Conservation (phyloP, 305 asterid species). For the Solanum hybrid region DNA sequence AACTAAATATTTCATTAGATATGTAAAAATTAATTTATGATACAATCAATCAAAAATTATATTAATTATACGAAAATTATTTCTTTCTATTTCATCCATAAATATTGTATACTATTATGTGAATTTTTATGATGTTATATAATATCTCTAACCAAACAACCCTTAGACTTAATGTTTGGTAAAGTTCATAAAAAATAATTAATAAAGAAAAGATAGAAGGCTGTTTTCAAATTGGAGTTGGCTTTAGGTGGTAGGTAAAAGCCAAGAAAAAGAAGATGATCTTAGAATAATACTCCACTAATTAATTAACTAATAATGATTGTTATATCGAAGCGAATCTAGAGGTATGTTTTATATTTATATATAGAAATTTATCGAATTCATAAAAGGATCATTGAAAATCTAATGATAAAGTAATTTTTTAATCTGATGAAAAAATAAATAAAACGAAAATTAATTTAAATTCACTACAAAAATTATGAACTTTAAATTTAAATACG, state of each 20-base stretch:
- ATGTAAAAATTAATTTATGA: background rate
- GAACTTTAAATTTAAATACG: background rate
- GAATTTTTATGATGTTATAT: background rate
- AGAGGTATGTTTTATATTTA: background rate
- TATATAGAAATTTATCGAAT: background rate
- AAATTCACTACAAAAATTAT: background rate
- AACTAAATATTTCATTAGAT: background rate
- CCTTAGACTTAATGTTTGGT: background rate
- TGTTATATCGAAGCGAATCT: background rate
- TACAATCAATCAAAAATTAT: background rate
- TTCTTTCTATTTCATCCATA: background rate
- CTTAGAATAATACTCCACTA: background rate
- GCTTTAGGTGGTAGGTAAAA: conserved; percentile 19
- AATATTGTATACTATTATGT: background rate
- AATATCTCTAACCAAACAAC: background rate
- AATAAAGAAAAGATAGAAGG: conserved; percentile 11
- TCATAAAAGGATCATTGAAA: background rate
- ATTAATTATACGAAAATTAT: background rate
- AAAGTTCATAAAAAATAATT: background rate
- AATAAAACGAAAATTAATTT: background rate
- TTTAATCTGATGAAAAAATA: background rate
- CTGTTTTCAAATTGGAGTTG: conserved; percentile 21
- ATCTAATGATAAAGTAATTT: background rate
- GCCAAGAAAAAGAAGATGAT: conserved; percentile 12
- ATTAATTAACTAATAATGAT: background rate